Base-by-base conservation (phyloP, 163 green algal genomes). In the Scenedesmus sp. region DNA sequence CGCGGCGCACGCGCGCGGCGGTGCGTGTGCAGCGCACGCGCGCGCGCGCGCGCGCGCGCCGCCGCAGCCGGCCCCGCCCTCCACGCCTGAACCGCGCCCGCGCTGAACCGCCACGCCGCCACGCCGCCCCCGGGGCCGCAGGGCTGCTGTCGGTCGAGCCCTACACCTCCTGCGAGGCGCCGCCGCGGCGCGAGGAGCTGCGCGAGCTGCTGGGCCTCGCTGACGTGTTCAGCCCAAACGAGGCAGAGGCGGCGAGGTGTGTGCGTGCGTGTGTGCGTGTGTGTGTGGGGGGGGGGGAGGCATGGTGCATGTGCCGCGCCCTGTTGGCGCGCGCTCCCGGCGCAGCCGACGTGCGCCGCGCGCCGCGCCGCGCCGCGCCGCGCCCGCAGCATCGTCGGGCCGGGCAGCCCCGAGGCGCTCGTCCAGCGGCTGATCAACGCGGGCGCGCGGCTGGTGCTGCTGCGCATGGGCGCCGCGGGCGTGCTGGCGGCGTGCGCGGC, bases 221-320 rank as follows among this genome's bases (percentile, higher is more conserved):
- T 7, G 67, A 87, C 60, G 65, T 87, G 39, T 87, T 89, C 64
- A 82, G 63, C 5, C 85, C 85, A 10, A 90, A 90, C 31, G 75
- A 88, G 34, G 17, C 69, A 42, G 85, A 90, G 63, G 83, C 83
- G 20, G 83, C 50, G 7, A 85, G n/a, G n/a, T n/a, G n/a, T n/a
- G n/a, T n/a, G n/a, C n/a, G n/a, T n/a, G n/a, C n/a, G n/a, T n/a
- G n/a, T n/a, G n/a, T n/a, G n/a, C n/a, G n/a, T n/a, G n/a, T n/a
- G n/a, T n/a, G n/a, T n/a, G n/a, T n/a, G n/a, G n/a, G n/a, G n/a
- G n/a, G n/a, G n/a, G n/a, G n/a, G n/a, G n/a, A n/a, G n/a, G n/a
- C n/a, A n/a, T n/a, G n/a, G n/a, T n/a, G n/a, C n/a, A n/a, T n/a
- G n/a, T n/a, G n/a, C n/a, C n/a, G n/a, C n/a, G n/a, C n/a, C n/a